Percentiles rank a stretch among this genome's conserved stretches.
Evolutionary conservation across 306 rosid species (phyloP).

Genomic region (Lupinus albus): DNA sequence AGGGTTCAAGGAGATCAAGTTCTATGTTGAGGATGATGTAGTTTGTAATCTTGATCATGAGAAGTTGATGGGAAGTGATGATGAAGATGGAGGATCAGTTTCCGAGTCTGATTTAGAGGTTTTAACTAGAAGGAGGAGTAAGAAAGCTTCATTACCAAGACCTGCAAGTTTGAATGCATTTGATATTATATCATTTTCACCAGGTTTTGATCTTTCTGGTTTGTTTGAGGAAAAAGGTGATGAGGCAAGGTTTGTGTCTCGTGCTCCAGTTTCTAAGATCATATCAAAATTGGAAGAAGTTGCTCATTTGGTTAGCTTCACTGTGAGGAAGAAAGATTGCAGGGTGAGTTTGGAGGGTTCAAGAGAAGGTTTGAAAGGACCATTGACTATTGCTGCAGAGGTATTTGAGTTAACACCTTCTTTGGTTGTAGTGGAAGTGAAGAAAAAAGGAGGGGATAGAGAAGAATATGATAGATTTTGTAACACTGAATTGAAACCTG

Average conservation of each 20-base stretch:
- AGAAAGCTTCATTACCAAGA: conserved; percentile 35
- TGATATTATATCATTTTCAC: conserved; percentile 66
- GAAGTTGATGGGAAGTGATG: not conserved
- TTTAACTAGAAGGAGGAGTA: conserved; percentile 25
- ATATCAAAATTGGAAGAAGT: conserved; percentile 62
- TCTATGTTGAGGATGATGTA: conserved; percentile 55
- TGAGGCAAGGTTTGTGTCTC: conserved; percentile 54
- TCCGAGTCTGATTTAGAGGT: conserved; percentile 44
- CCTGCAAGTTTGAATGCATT: conserved; percentile 70
- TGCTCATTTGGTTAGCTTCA: conserved; percentile 57
- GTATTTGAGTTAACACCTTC: conserved; percentile 58
- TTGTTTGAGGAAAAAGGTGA: conserved; percentile 67
- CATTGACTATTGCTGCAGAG: conserved; percentile 57
- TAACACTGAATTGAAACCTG: conserved; percentile 55
- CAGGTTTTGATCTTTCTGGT: conserved; percentile 60
- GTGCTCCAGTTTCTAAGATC: conserved; percentile 54
- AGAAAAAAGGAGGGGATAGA: conserved; percentile 63
- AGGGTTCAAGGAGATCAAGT: conserved; percentile 53
- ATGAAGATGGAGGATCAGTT: conserved; percentile 8
- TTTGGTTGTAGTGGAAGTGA: conserved; percentile 67
- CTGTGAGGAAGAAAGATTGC: conserved; percentile 64
- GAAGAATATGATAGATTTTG: conserved; percentile 55
- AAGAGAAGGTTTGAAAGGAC: conserved; percentile 62
- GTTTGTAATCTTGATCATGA: conserved; percentile 47
- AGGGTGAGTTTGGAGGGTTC: conserved; percentile 65